Evolutionary conservation across 768 basidiomycete species (phyloP), one percentile per base, ranked within the genome.

Genomic region (Ephemerocybe angulata): DNA sequence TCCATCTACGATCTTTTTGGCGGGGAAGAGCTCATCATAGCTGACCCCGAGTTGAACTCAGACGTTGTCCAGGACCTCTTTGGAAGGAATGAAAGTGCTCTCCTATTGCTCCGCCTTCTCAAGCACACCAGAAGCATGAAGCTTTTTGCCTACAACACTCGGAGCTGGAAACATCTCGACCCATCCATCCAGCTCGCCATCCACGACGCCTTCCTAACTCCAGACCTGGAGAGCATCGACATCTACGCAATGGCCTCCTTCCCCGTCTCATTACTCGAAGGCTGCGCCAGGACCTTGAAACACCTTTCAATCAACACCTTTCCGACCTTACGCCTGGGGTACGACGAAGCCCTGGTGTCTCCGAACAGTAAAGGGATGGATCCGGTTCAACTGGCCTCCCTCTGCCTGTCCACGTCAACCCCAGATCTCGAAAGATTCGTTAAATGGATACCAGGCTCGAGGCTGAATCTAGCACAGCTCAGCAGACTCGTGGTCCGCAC

Each of bases 221-320:
- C 48, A 8, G 2, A 35, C 17, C 19, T 50, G 3, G 4, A 2
- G 11, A 7, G 19, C 13, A 35, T 50, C 48, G 31, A 50, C 17
- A n/a, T 50, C 29, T n/a, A 50, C 48, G 48, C 48, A 10, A 50
- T 50, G 48, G 15, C 48, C 17, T 50, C 30, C 17, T 50, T 50
- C 24, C 48, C 48, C 5, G 21, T 50, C 17, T 19, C 48, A 8
- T 13, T 50, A 22, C 31, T 50, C 3, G 48, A 33, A 2, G 1
- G 17, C 8, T 50, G 46, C 29, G n/a, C 31, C 1, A 22, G 35
- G 8, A 33, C 1, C 15, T 22, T 50, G 31, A 50, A 22, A 13
- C 48, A 50, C 30, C 28, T 50, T 31, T 21, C 48, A 11, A 28
- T 48, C 24, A 48, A 13, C 28, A 48, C 46, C 15, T 27, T 48